Conservation (phyloP, 768 basidiomycete genomes). For the Lentinula boryana region DNA sequence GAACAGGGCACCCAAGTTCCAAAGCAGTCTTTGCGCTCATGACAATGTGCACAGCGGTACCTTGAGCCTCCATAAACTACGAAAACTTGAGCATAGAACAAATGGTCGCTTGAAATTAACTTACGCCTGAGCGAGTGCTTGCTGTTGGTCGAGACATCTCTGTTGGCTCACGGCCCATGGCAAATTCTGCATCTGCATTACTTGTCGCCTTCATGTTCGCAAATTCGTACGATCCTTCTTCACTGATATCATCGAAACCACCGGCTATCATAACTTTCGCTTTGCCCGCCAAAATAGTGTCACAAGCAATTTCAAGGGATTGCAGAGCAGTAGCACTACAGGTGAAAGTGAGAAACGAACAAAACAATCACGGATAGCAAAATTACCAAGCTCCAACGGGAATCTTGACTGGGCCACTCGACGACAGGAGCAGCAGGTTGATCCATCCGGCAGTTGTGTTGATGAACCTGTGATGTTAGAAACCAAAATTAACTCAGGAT, state of each 20-base stretch:
- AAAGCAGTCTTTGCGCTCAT: slow-evolving; percentile 97
- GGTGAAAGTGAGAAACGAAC: slow-evolving; percentile 2
- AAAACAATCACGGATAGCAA: background rate
- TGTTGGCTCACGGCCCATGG: slow-evolving; percentile 97
- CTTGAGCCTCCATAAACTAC: slow-evolving; percentile 95
- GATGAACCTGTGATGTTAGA: slow-evolving; percentile 66
- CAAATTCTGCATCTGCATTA: slow-evolving; percentile 95
- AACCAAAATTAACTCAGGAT: background rate
- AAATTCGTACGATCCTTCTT: slow-evolving; percentile 98
- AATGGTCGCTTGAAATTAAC: slow-evolving; percentile 20
- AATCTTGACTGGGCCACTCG: slow-evolving; percentile 97
- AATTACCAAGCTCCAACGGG: slow-evolving; percentile 94
- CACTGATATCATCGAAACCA: slow-evolving; percentile 96
- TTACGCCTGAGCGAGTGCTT: slow-evolving; percentile 88
- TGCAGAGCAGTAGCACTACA: slow-evolving; percentile 91
- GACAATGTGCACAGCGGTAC: slow-evolving; percentile 93
- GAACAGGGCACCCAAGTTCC: slow-evolving; percentile 90
- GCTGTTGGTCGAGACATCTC: slow-evolving; percentile 99
- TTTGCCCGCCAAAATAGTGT: slow-evolving; percentile 90
- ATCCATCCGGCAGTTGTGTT: slow-evolving; percentile 99
- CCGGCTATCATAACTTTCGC: slow-evolving; percentile 99
- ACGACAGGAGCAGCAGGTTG: slow-evolving; percentile 90
- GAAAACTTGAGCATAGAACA: slow-evolving; percentile 4
- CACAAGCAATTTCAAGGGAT: slow-evolving; percentile 97
- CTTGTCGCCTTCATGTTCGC: slow-evolving; percentile 99